phyloP scores from a whole-genome alignment of 1,284 basidiomycete species.

The Somion occarium region DNA sequence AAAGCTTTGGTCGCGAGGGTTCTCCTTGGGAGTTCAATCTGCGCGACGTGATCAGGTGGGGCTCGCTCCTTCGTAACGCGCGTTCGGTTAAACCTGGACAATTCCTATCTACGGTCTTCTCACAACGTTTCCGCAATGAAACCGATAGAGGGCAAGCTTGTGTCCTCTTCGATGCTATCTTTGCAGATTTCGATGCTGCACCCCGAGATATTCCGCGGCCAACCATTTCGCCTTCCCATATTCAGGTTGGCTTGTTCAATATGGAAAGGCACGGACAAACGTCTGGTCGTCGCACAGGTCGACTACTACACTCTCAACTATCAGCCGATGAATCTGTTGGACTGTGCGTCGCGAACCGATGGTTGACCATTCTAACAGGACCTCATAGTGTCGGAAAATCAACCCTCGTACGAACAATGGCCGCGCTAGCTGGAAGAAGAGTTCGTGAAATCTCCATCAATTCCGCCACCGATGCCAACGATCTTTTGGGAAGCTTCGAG shows the following conservation, averaged over 20 bases:
- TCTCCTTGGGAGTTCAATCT: conserved; percentile 99
- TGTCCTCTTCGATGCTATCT: conserved; percentile 59
- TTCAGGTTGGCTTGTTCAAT: conserved; percentile 73
- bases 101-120: conserved; percentile 71
- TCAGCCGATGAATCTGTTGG: conserved; percentile 73
- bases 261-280: conserved; percentile 42
- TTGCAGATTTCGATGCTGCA: conserved; percentile 35
- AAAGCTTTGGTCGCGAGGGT: conserved; percentile 78
- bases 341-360: conserved; percentile 73
- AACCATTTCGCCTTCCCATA: conserved; percentile 44
- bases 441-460: conserved; percentile 82
- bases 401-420: conserved; percentile 66
- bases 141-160: conserved; percentile 63
- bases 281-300: conserved; percentile 33
- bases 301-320: conserved; percentile 63
- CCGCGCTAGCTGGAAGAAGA: conserved; percentile 63
- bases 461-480: conserved; percentile 88
- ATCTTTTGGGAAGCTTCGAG: conserved; percentile 95
- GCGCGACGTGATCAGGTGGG: conserved; percentile 94
- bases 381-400: conserved; percentile 79
- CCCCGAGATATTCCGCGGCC: conserved; percentile 40
- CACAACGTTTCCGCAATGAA: conserved; percentile 80
- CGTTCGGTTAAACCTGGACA: conserved; percentile 51
- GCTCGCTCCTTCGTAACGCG: conserved; percentile 46
- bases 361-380: conserved; percentile 89